Evolutionary conservation across 768 basidiomycete species (phyloP), one percentile per base, ranked within the genome.

Genomic region (Mycena olivaceomarginata): DNA sequence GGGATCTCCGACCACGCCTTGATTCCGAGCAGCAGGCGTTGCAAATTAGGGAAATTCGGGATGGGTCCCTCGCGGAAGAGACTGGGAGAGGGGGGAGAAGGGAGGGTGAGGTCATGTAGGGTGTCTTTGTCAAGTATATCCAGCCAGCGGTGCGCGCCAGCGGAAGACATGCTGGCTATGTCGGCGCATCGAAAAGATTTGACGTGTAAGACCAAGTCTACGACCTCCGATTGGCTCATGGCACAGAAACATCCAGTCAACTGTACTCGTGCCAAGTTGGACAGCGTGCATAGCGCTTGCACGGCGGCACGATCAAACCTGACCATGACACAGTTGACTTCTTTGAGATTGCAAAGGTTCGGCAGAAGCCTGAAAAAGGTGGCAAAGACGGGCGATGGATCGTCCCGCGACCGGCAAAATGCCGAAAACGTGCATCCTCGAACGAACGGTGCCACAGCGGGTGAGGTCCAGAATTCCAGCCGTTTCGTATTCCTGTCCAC

Each of bases 401-500:
- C 53, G n/a, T 40, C 53, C 16, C n/a, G 53, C 11, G 41, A 16
- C n/a, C 53, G 67, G 40, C 39, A 40, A 22, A 68, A 25, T 4
- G 53, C 67, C 22, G 67, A 68, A 18, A 68, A 56, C 6, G 39
- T 56, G 67, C 53, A 68, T 43, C 11, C 53, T 16, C 53, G 53
- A 12, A 68, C 67, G 53, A 68, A 68, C 12, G 67, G 67, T 18
- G 67, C 67, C 25, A 68, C 43, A 41, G 18, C n/a, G 0, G 37
- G 20, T 9, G 53, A 56, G n/a, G 67, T 43, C 67, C 67, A 68
- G 53, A 68, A 68, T 68, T 68, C 67, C 22, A 68, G n/a, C 2
- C 67, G 67, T 40, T 31, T 41, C 5, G 25, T 22, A 5, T 8
- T 57, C 16, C 53, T 20, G 40, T 56, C 39, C 7, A 68, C 40